Base-by-base conservation (phyloP, 805 yeast species). In the Pichia thaimueangensis region DNA sequence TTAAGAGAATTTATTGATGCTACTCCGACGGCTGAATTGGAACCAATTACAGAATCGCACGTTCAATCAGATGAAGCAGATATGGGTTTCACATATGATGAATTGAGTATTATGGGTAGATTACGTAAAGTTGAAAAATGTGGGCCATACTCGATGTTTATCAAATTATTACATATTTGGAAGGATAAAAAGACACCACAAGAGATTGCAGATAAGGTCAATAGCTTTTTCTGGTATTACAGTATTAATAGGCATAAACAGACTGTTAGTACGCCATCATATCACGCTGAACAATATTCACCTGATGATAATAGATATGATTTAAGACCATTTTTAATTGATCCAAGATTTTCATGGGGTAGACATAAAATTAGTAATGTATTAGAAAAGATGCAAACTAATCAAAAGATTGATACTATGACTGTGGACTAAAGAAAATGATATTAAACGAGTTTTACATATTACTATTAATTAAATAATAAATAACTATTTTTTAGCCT, bases 31-130 rank as follows among this genome's bases (percentile, higher is more conserved):
- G 99, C 99, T 0, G 99, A 93, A 60, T 73, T 93, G 39, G 99
- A 93, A 57, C 99, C 99, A 28, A 91, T 87, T 41, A 93, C 98
- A 0, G 80, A 83, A 50, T 73, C 78, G 43, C 91, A 93, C 54
- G 94, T 91, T 13, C 99, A 93, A 63, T 84, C 95, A 25, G 99
- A 93, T 62, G 99, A 93, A 63, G 80, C 77, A 12, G 99, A 93
- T 58, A 93, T 93, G 99, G 99, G 99, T 2, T 84, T 94, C 82
- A 85, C 96, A 0, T 93, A 93, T 56, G 95, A 89, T 50, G 98
- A 93, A 59, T 72, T 93, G 46, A 82, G 96, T 27, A 70, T 84
- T 6, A 89, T 93, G 68, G 99, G 99, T 12, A 74, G 84, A 45
- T 71, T 93, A 47, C 76, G 99, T 51, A 93, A 93, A 63, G 82